These are phyloP conservation scores for Euphrasia confusa DNA, from an alignment of 257 asterid genomes.

Conservation along the genomic window DNA sequence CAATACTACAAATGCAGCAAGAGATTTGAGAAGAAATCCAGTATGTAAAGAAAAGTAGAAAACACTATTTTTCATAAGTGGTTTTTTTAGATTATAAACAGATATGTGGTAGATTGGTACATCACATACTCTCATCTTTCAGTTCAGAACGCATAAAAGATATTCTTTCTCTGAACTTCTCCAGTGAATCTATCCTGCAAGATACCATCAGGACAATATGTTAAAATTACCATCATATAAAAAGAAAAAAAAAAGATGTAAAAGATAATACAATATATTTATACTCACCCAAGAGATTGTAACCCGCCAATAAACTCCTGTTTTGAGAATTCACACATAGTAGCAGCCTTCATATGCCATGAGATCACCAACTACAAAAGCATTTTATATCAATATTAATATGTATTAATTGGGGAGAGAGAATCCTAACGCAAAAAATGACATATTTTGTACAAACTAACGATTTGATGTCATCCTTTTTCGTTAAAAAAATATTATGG, in stretches of 20 bases:
- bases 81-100: constrained; percentile 14
- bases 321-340: constrained; percentile 98
- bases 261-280: constrained; percentile 3
- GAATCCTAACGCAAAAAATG: too few relatives aligned
- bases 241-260: background rate
- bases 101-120: constrained; percentile 27
- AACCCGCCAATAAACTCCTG: constrained; percentile 86
- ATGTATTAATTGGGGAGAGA: background rate
- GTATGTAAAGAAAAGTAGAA: constrained; percentile 18
- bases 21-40: background rate
- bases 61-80: constrained; percentile 5
- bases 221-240: constrained; percentile 16
- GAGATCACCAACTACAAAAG: constrained; percentile 44
- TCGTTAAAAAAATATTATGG: too few relatives aligned
- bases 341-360: constrained; percentile 96
- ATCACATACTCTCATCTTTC: constrained; percentile 92
- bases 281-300: constrained; percentile 84
- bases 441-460: too few relatives aligned
- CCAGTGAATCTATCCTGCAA: constrained; percentile 89
- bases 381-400: constrained; percentile 13
- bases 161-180: constrained; percentile 84
- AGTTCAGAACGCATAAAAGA: constrained; percentile 90
- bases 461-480: too few relatives aligned
- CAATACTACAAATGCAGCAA: constrained; percentile 10
- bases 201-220: constrained; percentile 22